These are phyloP conservation scores for Fusarium bactridioides DNA, from an alignment of 2,329 filamentous ascomycete species.

Conservation along the genomic window DNA sequence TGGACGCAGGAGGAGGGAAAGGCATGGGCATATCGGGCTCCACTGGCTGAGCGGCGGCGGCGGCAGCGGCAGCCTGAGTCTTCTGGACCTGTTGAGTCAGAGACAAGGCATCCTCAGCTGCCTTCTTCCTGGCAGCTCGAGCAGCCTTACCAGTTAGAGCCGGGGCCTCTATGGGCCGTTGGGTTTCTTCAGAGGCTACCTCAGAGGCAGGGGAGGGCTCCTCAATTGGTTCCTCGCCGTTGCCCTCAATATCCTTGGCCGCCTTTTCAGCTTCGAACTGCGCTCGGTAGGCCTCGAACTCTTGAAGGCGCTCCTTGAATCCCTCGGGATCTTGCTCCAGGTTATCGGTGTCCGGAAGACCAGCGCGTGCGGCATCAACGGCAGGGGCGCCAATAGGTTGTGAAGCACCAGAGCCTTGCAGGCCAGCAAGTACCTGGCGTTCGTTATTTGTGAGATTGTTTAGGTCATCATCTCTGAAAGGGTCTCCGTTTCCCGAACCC, in stretches of 20 bases:
- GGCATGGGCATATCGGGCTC: constrained; percentile 76
- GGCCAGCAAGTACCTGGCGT: constrained; percentile 59
- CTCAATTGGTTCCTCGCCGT: constrained; percentile 47
- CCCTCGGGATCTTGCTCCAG: constrained; percentile 64
- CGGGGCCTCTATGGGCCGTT: constrained; percentile 18
- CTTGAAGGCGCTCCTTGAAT: constrained; percentile 76
- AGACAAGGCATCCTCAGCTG: constrained; percentile 61
- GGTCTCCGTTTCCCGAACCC: constrained; percentile 53
- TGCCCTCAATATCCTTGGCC: constrained; percentile 42
- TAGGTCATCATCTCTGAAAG: constrained; percentile 77
- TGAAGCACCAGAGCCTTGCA: constrained; percentile 43
- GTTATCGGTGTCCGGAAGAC: constrained; percentile 60
- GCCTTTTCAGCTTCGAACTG: constrained; percentile 68
- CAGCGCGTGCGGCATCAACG: constrained; percentile 50
- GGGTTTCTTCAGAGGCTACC: constrained; percentile 14
- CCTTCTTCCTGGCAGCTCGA: constrained; percentile 46
- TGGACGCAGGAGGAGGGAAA: constrained; percentile 69
- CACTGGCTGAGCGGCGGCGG: constrained; percentile 54
- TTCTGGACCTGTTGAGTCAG: constrained; percentile 87
- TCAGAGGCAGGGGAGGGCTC: constrained; percentile 16
- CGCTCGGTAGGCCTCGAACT: constrained; percentile 83
- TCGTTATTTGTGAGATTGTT: constrained; percentile 67
- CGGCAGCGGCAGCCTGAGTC: constrained; percentile 61
- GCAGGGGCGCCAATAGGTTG: constrained; percentile 50
- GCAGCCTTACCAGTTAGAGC: constrained; percentile 36